phyloP scores from a whole-genome alignment of 257 asterid species.

The Solanum raphanifolium region DNA sequence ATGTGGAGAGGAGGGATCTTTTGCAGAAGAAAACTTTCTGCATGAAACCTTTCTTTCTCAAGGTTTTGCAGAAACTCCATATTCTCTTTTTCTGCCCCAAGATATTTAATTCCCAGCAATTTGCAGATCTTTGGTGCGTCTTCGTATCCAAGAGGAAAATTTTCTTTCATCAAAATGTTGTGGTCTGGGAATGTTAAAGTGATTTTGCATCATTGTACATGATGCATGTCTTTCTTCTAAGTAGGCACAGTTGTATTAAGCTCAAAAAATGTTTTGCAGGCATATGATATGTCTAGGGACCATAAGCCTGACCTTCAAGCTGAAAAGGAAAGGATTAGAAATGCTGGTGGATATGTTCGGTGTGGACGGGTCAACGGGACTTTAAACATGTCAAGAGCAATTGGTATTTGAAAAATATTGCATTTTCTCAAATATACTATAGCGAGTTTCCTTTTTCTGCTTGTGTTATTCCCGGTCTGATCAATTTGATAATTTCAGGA shows the following conservation, averaged over 20 bases:
- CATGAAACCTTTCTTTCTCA: not conserved
- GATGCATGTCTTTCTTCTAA: not conserved
- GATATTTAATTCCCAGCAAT: not conserved
- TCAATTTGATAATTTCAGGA: constrained; percentile 35
- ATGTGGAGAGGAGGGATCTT: not conserved
- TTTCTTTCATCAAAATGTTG: not conserved
- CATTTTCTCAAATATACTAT: constrained; percentile 3
- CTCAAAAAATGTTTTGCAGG: constrained; percentile 29
- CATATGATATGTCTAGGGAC: constrained; percentile 71
- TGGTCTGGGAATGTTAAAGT: not conserved
- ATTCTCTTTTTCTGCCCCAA: not conserved
- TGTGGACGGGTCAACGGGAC: constrained; percentile 94
- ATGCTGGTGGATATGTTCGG: constrained; percentile 91
- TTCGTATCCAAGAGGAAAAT: not conserved
- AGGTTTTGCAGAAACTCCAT: not conserved
- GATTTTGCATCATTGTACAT: not conserved
- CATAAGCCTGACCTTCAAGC: constrained; percentile 78
- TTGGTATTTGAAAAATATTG: constrained; percentile 33
- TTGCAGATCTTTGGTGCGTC: not conserved
- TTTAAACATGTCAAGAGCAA: constrained; percentile 89
- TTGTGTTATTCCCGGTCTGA: not conserved
- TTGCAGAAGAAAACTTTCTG: not conserved
- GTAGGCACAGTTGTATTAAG: not conserved
- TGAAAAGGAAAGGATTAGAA: constrained; percentile 74
- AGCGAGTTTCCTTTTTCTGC: not conserved